Conservation (phyloP, 2,329 filamentous ascomycete genomes). For the Penicillium thymicola region DNA sequence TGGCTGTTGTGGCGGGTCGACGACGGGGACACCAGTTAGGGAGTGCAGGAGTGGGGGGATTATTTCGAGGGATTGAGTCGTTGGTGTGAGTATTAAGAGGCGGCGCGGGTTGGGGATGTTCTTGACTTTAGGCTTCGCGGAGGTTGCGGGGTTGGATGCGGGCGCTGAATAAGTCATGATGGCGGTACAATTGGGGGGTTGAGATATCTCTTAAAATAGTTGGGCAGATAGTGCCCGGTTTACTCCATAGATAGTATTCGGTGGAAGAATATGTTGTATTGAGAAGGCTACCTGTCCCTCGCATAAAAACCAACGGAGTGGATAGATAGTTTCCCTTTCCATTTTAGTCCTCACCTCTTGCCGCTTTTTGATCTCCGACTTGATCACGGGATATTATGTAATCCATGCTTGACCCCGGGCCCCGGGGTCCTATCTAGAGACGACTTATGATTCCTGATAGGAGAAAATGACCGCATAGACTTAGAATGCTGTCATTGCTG, state of each 20-base stretch:
- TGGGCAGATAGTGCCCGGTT: background rate
- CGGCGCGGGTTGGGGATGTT: conserved; percentile 40
- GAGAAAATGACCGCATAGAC: no score
- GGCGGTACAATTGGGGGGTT: background rate
- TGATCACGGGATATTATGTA: background rate
- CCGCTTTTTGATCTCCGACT: background rate
- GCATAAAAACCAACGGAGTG: conserved; percentile 18
- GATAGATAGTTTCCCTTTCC: background rate
- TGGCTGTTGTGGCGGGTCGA: conserved; percentile 20
- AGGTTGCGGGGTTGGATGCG: conserved; percentile 2
- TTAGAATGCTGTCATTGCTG: no score
- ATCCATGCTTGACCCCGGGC: background rate
- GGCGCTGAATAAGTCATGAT: conserved; percentile 15
- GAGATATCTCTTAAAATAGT: background rate
- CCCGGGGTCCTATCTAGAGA: no score
- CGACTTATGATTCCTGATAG: no score
- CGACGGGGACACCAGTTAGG: conserved; percentile 34
- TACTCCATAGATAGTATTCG: background rate
- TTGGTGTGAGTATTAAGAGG: conserved; percentile 41
- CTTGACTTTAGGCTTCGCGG: conserved; percentile 15
- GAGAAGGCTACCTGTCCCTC: conserved; percentile 11
- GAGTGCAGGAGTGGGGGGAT: conserved; percentile 38
- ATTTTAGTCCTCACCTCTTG: background rate
- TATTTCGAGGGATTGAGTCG: conserved; percentile 32
- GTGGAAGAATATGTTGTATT: background rate